A percentile compares a stretch with the other conserved stretches of the same genome.
Conservation (phyloP, 306 rosid species). For the Canavalia ensiformis region DNA sequence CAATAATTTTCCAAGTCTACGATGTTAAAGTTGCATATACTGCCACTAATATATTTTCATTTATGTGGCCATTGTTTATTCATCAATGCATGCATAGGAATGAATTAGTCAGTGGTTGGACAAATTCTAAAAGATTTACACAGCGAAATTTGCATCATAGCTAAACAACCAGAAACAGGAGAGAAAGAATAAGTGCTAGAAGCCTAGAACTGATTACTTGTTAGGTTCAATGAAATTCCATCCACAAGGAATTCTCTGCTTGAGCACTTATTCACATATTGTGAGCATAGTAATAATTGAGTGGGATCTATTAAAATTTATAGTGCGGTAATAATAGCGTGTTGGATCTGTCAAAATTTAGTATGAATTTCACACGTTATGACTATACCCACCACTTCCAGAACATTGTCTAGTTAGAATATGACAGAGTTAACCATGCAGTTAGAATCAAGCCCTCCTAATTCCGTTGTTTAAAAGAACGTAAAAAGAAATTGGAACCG, state of each 20-base stretch:
- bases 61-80: constrained; percentile 11
- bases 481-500: background rate
- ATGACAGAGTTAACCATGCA: background rate
- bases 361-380: background rate
- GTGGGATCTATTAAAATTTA: background rate
- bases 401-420: background rate
- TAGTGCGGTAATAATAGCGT: background rate
- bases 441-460: background rate
- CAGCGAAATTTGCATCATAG: background rate
- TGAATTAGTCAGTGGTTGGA: constrained; percentile 22
- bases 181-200: constrained; percentile 20
- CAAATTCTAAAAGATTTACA: constrained; percentile 26
- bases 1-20: constrained; percentile 27
- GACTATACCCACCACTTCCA: background rate
- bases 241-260: background rate
- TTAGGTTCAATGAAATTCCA: constrained; percentile 15
- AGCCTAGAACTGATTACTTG: constrained; percentile 1
- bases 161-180: background rate
- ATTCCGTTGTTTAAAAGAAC: background rate
- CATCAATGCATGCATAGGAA: constrained; percentile 31
- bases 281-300: background rate
- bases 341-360: background rate
- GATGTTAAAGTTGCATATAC: constrained; percentile 9
- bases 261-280: background rate
- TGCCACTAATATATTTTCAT: background rate